Base-by-base conservation (phyloP, 75 land plant genomes). In the Ceratopteris richardii region DNA sequence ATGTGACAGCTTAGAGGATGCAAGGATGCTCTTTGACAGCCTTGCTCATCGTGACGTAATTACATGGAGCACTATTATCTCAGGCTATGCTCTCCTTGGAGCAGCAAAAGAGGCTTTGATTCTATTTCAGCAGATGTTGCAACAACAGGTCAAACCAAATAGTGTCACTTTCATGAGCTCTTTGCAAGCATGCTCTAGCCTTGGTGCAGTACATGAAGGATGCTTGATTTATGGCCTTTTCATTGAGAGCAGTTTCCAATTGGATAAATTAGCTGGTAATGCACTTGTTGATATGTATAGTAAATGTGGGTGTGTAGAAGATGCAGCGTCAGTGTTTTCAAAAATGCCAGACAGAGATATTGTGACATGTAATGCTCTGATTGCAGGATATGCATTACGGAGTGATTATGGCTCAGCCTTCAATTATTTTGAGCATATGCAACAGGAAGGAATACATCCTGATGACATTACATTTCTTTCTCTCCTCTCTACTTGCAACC, bases 271-370 rank as follows among this genome's bases (percentile, higher is more conserved):
- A 57, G 63, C 77, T 17, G 78, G 82, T 1, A 84, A 72, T 70
- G 85, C 90, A 13, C 71, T 86, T 13, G 78, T 86, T 29, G 66
- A 80, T 66, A 80, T 82, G 86, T 82, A 86, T 63, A 73, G 86
- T 10, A 82, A 79, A 51, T 86, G 90, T 48, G 86, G 86, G 24
- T 65, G 73, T 48, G 57, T 84, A 18, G 78, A 61, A 29, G 64
- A 44, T 39, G 75, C 76, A 1, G 66, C 71, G 40, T 39, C 36
- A 20, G 4, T 62, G 20, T 62, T 62, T 50, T 22, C 28, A 5
- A 16, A 7, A 1, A 21, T 50, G 11, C 22, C 5, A 0, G 12
- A 13, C 10, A 46, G 11, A 23, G 54, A 62, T 30, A 24, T 36
- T 48, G 57, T 46, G 14, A 10, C 56, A 9, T 63, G 66, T 56